These are phyloP conservation scores for Conoideocrella luteorostrata DNA, from an alignment of 2,329 filamentous ascomycete genomes.

Conservation along the genomic window DNA sequence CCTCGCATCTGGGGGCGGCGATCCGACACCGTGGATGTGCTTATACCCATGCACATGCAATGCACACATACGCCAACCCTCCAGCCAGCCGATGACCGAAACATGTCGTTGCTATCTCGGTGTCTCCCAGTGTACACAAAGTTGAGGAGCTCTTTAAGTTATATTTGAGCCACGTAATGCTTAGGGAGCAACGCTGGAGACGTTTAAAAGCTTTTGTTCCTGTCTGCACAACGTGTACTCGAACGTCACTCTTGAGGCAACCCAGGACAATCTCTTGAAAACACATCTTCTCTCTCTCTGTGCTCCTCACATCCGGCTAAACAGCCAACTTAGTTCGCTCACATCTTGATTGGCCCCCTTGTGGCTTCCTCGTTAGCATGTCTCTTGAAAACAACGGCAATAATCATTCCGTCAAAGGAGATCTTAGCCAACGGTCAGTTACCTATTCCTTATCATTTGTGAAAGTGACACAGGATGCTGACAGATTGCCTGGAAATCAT, in stretches of 20 bases:
- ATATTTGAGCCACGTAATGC: background rate
- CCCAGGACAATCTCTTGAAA: too few species aligned
- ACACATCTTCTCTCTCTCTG: too few species aligned
- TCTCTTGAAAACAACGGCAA: background rate
- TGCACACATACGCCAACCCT: background rate
- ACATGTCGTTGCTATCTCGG: background rate
- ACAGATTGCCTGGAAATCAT: background rate
- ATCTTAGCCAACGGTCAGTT: background rate
- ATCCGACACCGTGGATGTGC: background rate
- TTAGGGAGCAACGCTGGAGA: background rate
- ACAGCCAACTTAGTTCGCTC: too few species aligned
- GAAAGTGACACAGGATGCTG: background rate
- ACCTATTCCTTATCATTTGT: background rate
- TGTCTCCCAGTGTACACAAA: background rate
- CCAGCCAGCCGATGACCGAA: background rate
- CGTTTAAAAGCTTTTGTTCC: too few species aligned
- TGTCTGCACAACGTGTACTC: too few species aligned
- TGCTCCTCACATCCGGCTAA: too few species aligned
- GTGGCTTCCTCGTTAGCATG: too few species aligned
- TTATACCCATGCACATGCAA: background rate
- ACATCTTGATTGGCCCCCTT: too few species aligned
- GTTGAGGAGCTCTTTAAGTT: too few species aligned
- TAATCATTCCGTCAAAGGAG: background rate
- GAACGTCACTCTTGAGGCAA: too few species aligned
- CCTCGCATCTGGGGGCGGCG: background rate